Base-by-base conservation (phyloP, 2,329 filamentous ascomycete genomes). In the Cercospora zeae-maydis region DNA sequence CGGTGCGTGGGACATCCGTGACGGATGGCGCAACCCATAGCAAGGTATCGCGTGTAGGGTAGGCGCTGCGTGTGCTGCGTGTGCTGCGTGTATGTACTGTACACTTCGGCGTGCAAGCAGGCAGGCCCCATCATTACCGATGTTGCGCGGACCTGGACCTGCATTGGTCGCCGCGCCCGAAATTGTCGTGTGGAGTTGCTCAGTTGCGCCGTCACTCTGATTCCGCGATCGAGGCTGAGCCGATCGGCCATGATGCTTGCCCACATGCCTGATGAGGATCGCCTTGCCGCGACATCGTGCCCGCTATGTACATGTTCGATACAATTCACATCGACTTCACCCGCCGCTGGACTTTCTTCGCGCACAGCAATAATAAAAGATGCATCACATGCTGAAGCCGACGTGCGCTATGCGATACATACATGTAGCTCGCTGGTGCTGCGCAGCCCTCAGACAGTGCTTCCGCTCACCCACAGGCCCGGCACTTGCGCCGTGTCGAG, bases 241-340 rank as follows among this genome's bases (percentile, higher is more conserved):
- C 52, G 63, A 65, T 63, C 24, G 24, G 24, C 30, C 55, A 39
- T 24, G 45, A 45, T 59, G 51, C 57, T 55, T 57, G 34, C 33
- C 14, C 31, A 33, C 19, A 51, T 64, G 62, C 62, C 62, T 27
- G 42, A 63, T 27, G 42, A 63, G 57, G 61, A 51, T 58, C 55
- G 16, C 21, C 58, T 31, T 39, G 30, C 21, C 19, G 39, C 55
- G 55, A 58, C 27, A 45, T 58, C 55, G 36, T 24, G 55, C 55
- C 55, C n/a, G n/a, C n/a, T n/a, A n/a, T n/a, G n/a, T n/a, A n/a
- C 30, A 31, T 24, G 33, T 47, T 21, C 16, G 30, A 47, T 27
- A n/a, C n/a, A n/a, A n/a, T n/a, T n/a, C 24, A 27, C 24, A 27
- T 27, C 3, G 37, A 58, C 55, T 34, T 58, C 55, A 58, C 55